Base-by-base conservation (phyloP, 139 green algal genomes). In the Monoraphidium neglectum region DNA sequence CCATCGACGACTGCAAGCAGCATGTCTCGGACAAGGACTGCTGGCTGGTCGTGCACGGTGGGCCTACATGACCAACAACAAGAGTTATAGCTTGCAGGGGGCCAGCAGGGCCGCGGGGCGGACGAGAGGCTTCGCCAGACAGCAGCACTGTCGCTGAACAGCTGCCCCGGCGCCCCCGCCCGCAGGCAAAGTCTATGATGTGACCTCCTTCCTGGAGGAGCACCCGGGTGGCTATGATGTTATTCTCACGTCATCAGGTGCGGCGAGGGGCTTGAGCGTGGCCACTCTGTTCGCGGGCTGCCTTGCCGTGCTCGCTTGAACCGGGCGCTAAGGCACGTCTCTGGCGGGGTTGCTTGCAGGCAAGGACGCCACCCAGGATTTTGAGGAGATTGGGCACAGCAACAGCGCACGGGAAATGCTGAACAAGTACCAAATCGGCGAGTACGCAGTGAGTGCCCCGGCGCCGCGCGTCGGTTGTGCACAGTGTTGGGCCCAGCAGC, bases 381-480 rank as follows among this genome's bases (percentile, higher is more conserved):
- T 95, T 83, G 93, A 97, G n/a, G 93, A 97, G 69, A 96, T 97
- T 72, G 93, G 92, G 1, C 92, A 97, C 82, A 94, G 88, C 84
- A 93, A 92, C 24, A 86, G 89, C 0, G 92, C 92, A 1, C 88
- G 88, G 65, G 84, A 95, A 49, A 83, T 95, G 79, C 82, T 97
- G 36, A 78, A 88, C 2, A 91, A 95, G 77, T 95, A 95, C 68
- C 70, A 86, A 13, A 90, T 97, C 51, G 93, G 93, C 26, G 79
- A 82, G 0, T 94, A 77, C 81, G 88, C 90, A 80, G 92, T 94
- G 70, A 73, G 66, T 60, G 49, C 32, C 6, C n/a, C 6, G 8
- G 32, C 32, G 26, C 57, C 36, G 60, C 30, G 18, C 35, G 2
- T 24, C 56, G 10, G 12, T 30, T 33, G 21, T n/a, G 28, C 38